These are phyloP conservation scores for Torulaspora pretoriensis DNA, from an alignment of 1,139 yeast genomes.

Conservation along the genomic window DNA sequence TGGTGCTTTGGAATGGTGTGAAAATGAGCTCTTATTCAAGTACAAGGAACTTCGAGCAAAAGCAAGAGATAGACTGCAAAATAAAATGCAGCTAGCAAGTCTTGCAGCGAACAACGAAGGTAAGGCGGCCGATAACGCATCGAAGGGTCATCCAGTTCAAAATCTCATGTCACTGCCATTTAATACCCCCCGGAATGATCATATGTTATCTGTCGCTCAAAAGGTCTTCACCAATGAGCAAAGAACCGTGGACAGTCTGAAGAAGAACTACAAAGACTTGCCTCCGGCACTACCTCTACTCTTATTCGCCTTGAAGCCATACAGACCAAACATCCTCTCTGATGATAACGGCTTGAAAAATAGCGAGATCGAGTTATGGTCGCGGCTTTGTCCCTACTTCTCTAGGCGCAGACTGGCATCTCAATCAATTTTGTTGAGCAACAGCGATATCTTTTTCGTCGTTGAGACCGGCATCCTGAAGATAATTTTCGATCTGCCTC, in stretches of 20 bases:
- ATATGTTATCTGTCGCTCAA: slow-evolving; percentile 40
- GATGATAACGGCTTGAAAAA: slow-evolving; percentile 19
- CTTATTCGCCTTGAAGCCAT: slow-evolving; percentile 31
- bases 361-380: slow-evolving; percentile 32
- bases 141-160: slow-evolving; percentile 6
- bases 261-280: slow-evolving; percentile 38
- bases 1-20: slow-evolving; percentile 94
- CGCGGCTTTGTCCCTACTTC: slow-evolving; percentile 30
- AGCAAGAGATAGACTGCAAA: slow-evolving; percentile 22
- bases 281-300: slow-evolving; percentile 30
- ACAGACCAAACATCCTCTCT: slow-evolving; percentile 38
- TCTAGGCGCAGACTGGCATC: slow-evolving; percentile 18
- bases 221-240: slow-evolving; percentile 34
- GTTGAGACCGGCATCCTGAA: slow-evolving; percentile 79
- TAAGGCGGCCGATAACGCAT: slow-evolving; percentile 1
- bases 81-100: slow-evolving; percentile 9
- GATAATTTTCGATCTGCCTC: slow-evolving; percentile 51
- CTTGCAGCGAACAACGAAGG: slow-evolving; percentile 11
- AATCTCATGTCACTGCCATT: slow-evolving; percentile 30
- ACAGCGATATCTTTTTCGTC: slow-evolving; percentile 49
- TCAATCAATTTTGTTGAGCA: slow-evolving; percentile 22
- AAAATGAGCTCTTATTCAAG: slow-evolving; percentile 74
- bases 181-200: slow-evolving; percentile 41
- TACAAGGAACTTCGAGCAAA: slow-evolving; percentile 44
- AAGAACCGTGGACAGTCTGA: slow-evolving; percentile 40